These are phyloP conservation scores for Huiozyma naganishii DNA, from an alignment of 805 yeast species.

Conservation along the genomic window DNA sequence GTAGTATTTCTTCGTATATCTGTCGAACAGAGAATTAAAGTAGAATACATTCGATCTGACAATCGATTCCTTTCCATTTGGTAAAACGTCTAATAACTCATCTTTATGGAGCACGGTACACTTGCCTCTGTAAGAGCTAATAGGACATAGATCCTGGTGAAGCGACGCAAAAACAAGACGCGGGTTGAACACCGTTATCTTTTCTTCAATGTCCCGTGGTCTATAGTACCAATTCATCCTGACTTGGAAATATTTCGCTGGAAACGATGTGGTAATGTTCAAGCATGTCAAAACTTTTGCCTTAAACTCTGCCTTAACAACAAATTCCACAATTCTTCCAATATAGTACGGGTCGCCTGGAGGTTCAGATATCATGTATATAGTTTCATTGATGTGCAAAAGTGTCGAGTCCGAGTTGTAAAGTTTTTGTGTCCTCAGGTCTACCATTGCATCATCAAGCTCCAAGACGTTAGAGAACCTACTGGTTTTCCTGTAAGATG, in stretches of 20 bases:
- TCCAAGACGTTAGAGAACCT: constrained; percentile 31
- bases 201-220: constrained; percentile 70
- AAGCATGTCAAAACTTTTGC: constrained; percentile 7
- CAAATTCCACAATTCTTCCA: constrained; percentile 73
- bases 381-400: constrained; percentile 39
- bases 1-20: constrained; percentile 74
- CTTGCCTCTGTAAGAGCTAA: constrained; percentile 62
- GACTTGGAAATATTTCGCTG: constrained; percentile 45
- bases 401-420: constrained; percentile 10
- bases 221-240: constrained; percentile 88
- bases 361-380: constrained; percentile 82
- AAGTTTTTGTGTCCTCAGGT: constrained; percentile 20
- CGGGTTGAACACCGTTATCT: constrained; percentile 43
- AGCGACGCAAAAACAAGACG: constrained; percentile 72
- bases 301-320: constrained; percentile 20
- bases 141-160: constrained; percentile 77
- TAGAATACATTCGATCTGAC: constrained; percentile 61
- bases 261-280: constrained; percentile 23
- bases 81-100: constrained; percentile 42
- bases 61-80: constrained; percentile 39
- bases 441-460: constrained; percentile 30
- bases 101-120: constrained; percentile 59
- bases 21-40: constrained; percentile 75
- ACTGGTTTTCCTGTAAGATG: constrained; percentile 20
- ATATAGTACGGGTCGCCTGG: constrained; percentile 91